Evolutionary conservation across 73 alveolate genomes (phyloP), one percentile per base, ranked within the genome.

Genomic region (Durusdinium trenchii): DNA sequence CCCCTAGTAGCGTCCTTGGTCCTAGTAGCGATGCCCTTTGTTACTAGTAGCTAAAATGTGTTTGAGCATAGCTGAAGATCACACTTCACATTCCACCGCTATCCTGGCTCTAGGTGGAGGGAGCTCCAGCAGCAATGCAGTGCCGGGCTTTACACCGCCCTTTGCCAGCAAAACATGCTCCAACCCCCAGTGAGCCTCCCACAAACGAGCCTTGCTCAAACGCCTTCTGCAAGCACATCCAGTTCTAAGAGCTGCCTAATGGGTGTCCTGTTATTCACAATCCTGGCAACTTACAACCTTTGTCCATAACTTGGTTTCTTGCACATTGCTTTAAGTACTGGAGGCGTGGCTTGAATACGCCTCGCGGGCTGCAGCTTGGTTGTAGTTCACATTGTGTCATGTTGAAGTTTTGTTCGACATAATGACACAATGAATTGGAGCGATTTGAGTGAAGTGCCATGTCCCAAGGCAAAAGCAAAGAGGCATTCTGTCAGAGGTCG

Each of bases 401-500:
- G 45, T 30, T 69, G 47, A 69, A n/a, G 43, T 69, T 69, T 35
- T 60, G 30, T 60, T 32, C 18, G 3, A 60, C 73, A 60, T 60
- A 2, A 23, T 32, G 18, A 23, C 30, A 60, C 73, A 60, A 32
- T 51, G 6, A 26, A 43, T 43, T 73, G n/a, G 6, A 1, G 26
- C 51, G 9, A 48, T 38, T n/a, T n/a, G 50, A 48, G 40, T 73
- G 84, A 73, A 10, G 76, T 62, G 76, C 18, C 40, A 30, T 45
- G 48, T 78, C 47, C 40, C 46, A 9, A 91, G 98, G 98, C 85
- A 52, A 54, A 91, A 91, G 76, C 98, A 91, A 57, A 71, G 99
- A 40, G 99, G 99, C 93, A 94, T 94, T 43, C 93, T 94, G 35
- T 94, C 99, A 5, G 99, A 94, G 86, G 99, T 94, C 36, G 99